Conservation (phyloP, 2,329 filamentous ascomycete genomes). For the Xylariales sp. region DNA sequence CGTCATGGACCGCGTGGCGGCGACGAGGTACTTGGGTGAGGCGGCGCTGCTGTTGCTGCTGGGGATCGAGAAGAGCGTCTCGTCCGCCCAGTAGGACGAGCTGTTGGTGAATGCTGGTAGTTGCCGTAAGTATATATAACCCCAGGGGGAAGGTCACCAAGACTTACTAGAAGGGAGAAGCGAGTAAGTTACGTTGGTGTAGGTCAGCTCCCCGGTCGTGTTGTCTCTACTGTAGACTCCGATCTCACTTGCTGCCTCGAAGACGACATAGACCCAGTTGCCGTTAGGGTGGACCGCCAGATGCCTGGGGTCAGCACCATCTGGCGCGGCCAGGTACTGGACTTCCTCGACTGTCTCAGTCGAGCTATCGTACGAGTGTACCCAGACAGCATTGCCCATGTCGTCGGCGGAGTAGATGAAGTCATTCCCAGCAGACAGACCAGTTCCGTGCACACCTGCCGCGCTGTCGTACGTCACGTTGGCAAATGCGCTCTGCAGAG, state of each 20-base stretch:
- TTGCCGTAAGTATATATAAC: not conserved
- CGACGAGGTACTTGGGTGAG: slow-evolving; percentile 18
- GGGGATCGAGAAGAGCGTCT: slow-evolving; percentile 18
- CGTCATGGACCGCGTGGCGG: slow-evolving; percentile 17
- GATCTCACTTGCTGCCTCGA: slow-evolving; percentile 20
- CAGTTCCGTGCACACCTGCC: slow-evolving; percentile 23
- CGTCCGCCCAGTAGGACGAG: slow-evolving; percentile 21
- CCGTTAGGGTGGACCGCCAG: slow-evolving; percentile 24
- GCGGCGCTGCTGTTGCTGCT: slow-evolving; percentile 6
- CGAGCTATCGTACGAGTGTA: slow-evolving; percentile 19
- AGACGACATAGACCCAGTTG: slow-evolving; percentile 23
- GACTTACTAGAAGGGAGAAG: slow-evolving; percentile 2
- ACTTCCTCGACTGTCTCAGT: slow-evolving; percentile 16
- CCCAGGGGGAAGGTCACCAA: not conserved
- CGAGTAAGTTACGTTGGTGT: slow-evolving; percentile 9
- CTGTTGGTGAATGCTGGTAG: slow-evolving; percentile 15
- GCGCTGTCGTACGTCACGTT: slow-evolving; percentile 16
- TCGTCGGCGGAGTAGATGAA: slow-evolving; percentile 28
- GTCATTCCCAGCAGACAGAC: slow-evolving; percentile 16
- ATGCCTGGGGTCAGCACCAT: slow-evolving; percentile 22
- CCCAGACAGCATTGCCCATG: slow-evolving; percentile 27
- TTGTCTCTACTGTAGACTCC: slow-evolving; percentile 20
- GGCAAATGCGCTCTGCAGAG: slow-evolving; percentile 11
- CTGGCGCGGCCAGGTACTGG: slow-evolving; percentile 16
- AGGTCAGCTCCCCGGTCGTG: slow-evolving; percentile 17